These are phyloP conservation scores for Colletotrichum lupini DNA, from an alignment of 2,329 filamentous ascomycete species.

Conservation along the genomic window DNA sequence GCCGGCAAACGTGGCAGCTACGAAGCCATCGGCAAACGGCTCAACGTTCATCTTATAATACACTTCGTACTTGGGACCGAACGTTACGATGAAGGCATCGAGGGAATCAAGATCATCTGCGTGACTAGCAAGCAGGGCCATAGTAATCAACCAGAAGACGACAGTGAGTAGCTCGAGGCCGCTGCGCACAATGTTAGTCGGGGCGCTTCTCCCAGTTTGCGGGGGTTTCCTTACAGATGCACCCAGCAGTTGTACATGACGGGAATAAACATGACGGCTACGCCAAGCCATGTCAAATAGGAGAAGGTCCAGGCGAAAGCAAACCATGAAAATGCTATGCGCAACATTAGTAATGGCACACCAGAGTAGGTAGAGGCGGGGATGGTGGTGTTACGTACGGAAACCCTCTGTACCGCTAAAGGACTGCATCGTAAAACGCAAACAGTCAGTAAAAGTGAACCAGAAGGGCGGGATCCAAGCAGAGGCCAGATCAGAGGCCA, in stretches of 20 bases:
- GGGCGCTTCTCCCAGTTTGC: neutral
- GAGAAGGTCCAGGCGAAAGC: slow-evolving; percentile 36
- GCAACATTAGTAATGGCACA: slow-evolving; percentile 6
- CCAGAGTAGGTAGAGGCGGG: neutral
- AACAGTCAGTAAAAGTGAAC: slow-evolving; percentile 12
- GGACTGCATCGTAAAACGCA: slow-evolving; percentile 17
- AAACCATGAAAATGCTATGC: slow-evolving; percentile 36
- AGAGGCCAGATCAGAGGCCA: neutral
- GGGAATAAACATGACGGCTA: slow-evolving; percentile 33
- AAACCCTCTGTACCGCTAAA: slow-evolving; percentile 37
- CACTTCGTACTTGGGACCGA: slow-evolving; percentile 33
- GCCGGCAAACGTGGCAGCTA: slow-evolving; percentile 34
- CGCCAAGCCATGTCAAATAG: slow-evolving; percentile 36
- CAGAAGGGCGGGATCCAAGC: neutral
- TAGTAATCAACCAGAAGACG: slow-evolving; percentile 36
- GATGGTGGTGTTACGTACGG: slow-evolving; percentile 30
- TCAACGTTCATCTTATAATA: slow-evolving; percentile 35
- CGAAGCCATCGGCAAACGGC: slow-evolving; percentile 30
- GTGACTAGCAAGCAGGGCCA: slow-evolving; percentile 35
- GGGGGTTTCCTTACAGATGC: slow-evolving; percentile 27
- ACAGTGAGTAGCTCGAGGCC: slow-evolving; percentile 35
- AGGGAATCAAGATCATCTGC: slow-evolving; percentile 37
- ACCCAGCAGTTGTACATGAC: slow-evolving; percentile 39
- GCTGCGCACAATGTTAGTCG: slow-evolving; percentile 4
- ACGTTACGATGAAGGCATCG: slow-evolving; percentile 31